These are phyloP conservation scores for Telopea speciosissima DNA, from an alignment of 177 flowering plant species.

Conservation along the genomic window DNA sequence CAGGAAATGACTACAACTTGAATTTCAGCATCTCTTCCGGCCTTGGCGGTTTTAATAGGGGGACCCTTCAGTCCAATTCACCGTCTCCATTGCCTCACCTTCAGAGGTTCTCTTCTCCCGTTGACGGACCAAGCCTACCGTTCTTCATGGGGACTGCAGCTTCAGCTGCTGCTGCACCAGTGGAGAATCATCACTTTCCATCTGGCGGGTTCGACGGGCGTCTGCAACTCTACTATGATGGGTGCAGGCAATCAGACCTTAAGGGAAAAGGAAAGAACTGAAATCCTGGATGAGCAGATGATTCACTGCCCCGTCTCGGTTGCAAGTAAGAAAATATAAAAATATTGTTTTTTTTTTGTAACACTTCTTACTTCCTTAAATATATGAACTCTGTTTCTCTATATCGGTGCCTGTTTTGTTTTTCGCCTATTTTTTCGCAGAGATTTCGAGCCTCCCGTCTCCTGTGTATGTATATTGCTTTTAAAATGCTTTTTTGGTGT, in stretches of 20 bases:
- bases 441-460: background rate
- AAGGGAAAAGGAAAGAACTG: conserved; percentile 79
- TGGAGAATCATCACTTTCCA: conserved; percentile 45
- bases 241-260: conserved; percentile 48
- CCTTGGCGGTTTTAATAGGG: conserved; percentile 77
- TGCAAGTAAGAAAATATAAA: background rate
- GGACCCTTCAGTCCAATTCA: conserved; percentile 99
- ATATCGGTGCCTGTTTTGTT: background rate
- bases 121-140: conserved; percentile 48
- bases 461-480: background rate
- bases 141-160: conserved; percentile 49
- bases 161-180: conserved; percentile 22
- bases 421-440: background rate
- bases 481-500: background rate
- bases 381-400: background rate
- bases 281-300: conserved; percentile 12
- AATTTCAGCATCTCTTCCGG: conserved; percentile 69
- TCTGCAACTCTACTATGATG: conserved; percentile 57
- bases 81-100: conserved; percentile 55
- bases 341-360: background rate
- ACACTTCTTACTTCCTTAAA: background rate
- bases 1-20: conserved; percentile 41
- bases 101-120: conserved; percentile 60
- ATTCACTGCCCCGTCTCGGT: background rate
- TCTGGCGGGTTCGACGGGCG: conserved; percentile 58